A percentile compares a stretch with the other conserved stretches of the same genome.
phyloP scores from a whole-genome alignment of 2,329 filamentous ascomycete species.

The Ascochyta rabiei region DNA sequence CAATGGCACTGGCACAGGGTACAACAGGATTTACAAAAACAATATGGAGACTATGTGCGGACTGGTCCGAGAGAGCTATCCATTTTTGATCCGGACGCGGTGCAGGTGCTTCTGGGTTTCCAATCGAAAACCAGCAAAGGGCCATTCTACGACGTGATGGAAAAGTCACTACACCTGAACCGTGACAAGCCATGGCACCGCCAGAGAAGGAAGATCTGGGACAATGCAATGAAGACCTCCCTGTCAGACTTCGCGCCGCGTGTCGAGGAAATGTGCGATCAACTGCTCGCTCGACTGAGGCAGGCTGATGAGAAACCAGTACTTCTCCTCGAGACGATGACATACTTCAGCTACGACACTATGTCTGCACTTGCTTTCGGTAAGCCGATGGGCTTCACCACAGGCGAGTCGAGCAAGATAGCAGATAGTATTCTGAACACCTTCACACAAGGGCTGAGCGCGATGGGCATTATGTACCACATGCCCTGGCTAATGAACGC shows the following conservation, averaged over 20 bases:
- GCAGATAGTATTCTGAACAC: conserved; percentile 35
- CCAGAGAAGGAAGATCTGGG: conserved; percentile 36
- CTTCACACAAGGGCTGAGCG: conserved; percentile 36
- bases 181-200: conserved; percentile 35
- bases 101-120: conserved; percentile 27
- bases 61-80: conserved; percentile 35
- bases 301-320: conserved; percentile 36
- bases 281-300: conserved; percentile 25
- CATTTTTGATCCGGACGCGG: conserved; percentile 31
- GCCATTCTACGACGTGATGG: conserved; percentile 31
- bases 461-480: conserved; percentile 33
- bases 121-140: conserved; percentile 35
- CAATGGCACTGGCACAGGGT: conserved; percentile 24
- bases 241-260: conserved; percentile 29
- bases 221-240: conserved; percentile 36
- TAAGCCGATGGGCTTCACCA: conserved; percentile 48
- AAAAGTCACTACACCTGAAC: conserved; percentile 33
- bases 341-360: conserved; percentile 53
- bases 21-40: conserved; percentile 25
- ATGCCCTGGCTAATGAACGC: conserved; percentile 40
- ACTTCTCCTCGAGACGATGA: conserved; percentile 50
- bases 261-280: conserved; percentile 32
- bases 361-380: conserved; percentile 55
- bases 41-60: conserved; percentile 36
- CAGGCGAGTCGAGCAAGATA: conserved; percentile 40